A percentile compares a stretch with the other conserved stretches of the same genome.
Evolutionary conservation across 2,329 filamentous ascomycete species (phyloP).

Genomic region (Cercospora sojina): DNA sequence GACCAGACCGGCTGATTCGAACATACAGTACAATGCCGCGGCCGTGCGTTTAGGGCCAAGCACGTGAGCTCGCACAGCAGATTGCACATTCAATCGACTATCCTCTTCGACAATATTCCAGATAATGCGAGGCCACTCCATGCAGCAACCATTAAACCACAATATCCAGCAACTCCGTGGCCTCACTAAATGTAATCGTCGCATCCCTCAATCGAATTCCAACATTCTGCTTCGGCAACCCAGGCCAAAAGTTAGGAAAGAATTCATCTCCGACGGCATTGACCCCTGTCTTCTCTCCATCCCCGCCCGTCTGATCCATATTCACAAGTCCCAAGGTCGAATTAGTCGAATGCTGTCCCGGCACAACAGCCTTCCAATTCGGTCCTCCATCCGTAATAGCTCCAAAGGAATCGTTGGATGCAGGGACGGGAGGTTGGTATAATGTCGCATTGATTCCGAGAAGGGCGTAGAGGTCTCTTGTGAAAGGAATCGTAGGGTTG

Average conservation of each 20-base stretch:
- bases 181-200: constrained; percentile 16
- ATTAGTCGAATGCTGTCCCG: constrained; percentile 15
- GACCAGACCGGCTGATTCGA: not conserved
- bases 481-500: constrained; percentile 19
- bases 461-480: constrained; percentile 20
- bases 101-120: not conserved
- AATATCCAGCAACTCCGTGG: constrained; percentile 1
- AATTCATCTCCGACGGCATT: constrained; percentile 23
- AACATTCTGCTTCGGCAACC: constrained; percentile 12
- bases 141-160: not conserved
- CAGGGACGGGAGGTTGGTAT: constrained; percentile 22
- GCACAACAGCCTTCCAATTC: constrained; percentile 18
- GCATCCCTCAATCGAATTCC: constrained; percentile 16
- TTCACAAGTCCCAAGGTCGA: constrained; percentile 18
- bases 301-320: constrained; percentile 19
- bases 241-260: constrained; percentile 20
- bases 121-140: not conserved
- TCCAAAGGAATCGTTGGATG: constrained; percentile 16
- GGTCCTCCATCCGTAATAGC: constrained; percentile 16
- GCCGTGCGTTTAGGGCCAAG: not conserved
- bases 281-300: constrained; percentile 13
- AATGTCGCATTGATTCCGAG: constrained; percentile 22
- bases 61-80: too few species aligned
- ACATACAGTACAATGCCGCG: not conserved
- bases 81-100: not conserved